Conservation (phyloP, 2,329 filamentous ascomycete species). For the Zymoseptoria tritici region DNA sequence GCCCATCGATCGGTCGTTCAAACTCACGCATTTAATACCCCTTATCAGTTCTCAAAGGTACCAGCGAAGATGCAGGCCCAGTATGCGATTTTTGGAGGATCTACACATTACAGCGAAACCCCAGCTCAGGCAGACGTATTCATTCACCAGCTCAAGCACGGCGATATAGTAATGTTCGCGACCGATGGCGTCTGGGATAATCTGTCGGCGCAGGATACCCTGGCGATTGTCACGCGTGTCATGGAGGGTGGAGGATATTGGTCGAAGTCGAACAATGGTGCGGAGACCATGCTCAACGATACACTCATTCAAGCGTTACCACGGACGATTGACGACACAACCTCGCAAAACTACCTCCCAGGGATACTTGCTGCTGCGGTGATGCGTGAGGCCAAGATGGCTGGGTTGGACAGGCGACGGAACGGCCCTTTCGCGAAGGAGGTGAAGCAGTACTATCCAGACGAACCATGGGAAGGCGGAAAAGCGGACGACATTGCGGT, state of each 20-base stretch:
- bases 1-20: constrained; percentile 77
- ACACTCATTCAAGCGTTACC: constrained; percentile 19
- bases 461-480: constrained; percentile 81
- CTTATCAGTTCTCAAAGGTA: constrained; percentile 85
- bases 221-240: constrained; percentile 60
- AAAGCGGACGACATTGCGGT: constrained; percentile 96
- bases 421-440: constrained; percentile 94
- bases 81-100: constrained; percentile 74
- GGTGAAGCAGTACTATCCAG: constrained; percentile 78
- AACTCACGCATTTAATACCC: constrained; percentile 96
- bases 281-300: constrained; percentile 26
- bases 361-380: constrained; percentile 72
- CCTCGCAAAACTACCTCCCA: constrained; percentile 56
- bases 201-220: constrained; percentile 79
- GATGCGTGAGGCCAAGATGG: constrained; percentile 72
- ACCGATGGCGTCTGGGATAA: constrained; percentile 97
- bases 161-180: constrained; percentile 87
- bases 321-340: constrained; percentile 15
- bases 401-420: constrained; percentile 70
- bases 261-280: constrained; percentile 24
- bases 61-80: constrained; percentile 72
- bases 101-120: constrained; percentile 61
- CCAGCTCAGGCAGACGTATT: constrained; percentile 78
- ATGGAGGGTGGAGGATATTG: constrained; percentile 54
- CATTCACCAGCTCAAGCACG: constrained; percentile 70